A percentile compares a stretch with the other conserved stretches of the same genome.
phyloP scores from a whole-genome alignment of 208 protist genomes.

The Trypanosoma scelopori region DNA sequence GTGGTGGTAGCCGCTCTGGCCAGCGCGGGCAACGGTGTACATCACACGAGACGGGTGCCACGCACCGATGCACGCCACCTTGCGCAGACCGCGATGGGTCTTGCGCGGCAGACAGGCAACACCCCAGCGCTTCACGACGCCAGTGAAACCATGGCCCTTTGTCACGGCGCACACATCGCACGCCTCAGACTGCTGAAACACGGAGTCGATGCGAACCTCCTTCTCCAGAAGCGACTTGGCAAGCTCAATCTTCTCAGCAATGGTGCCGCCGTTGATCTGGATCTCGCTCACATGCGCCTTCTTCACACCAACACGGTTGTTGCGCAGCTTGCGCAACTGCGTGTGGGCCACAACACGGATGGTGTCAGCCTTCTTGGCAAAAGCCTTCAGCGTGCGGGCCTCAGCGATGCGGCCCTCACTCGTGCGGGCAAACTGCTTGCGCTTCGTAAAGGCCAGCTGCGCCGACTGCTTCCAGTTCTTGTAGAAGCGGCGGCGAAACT shows the following conservation, averaged over 20 bases:
- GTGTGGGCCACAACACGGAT: conserved; percentile 99
- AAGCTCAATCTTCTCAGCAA: conserved; percentile 97
- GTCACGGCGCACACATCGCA: conserved; percentile 97
- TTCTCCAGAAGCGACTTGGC: conserved; percentile 96
- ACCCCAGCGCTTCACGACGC: conserved; percentile 98
- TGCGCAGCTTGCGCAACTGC: conserved; percentile 95
- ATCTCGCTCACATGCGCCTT: conserved; percentile 99
- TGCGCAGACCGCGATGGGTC: conserved; percentile 99
- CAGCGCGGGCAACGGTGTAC: conserved; percentile 98
- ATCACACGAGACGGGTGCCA: conserved; percentile 98
- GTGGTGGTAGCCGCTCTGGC: conserved; percentile 99
- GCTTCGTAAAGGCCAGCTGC: conserved; percentile 97
- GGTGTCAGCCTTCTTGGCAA: conserved; percentile 96
- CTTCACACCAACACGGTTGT: conserved; percentile 98
- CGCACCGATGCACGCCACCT: conserved; percentile 99
- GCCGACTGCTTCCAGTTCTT: conserved; percentile 98
- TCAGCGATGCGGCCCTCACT: conserved; percentile 88
- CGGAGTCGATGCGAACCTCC: conserved; percentile 91
- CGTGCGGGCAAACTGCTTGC: conserved; percentile 80
- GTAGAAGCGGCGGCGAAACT: conserved; percentile 98
- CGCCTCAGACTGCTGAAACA: conserved; percentile 97
- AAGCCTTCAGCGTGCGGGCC: conserved; percentile 85
- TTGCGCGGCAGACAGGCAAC: conserved; percentile 97
- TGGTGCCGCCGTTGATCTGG: conserved; percentile 98
- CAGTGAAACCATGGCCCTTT: conserved; percentile 98